A percentile compares a stretch with the other conserved stretches of the same genome.
Conservation (phyloP, 1,284 basidiomycete species). For the Ustilago lituana region DNA sequence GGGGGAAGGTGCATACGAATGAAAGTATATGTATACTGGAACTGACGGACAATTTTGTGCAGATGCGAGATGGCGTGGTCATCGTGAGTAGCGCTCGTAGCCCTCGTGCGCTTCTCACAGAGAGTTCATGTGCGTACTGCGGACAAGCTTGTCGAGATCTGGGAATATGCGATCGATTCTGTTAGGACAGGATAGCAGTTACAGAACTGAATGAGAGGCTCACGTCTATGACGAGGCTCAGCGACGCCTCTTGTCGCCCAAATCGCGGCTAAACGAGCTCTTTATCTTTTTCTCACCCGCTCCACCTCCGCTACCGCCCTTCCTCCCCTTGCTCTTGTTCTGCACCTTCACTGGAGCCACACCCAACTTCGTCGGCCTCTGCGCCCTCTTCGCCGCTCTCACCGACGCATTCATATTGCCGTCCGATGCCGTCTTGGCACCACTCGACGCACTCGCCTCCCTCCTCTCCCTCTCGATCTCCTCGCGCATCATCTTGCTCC, state of each 20-base stretch:
- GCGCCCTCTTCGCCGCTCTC: slow-evolving; percentile 59
- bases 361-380: slow-evolving; percentile 59
- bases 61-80: too few relatives aligned
- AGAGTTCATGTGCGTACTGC: too few relatives aligned
- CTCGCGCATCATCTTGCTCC: slow-evolving; percentile 57
- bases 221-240: too few relatives aligned
- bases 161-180: too few relatives aligned
- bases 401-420: slow-evolving; percentile 49
- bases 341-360: slow-evolving; percentile 29
- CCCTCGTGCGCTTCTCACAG: too few relatives aligned
- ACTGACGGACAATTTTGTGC: too few relatives aligned
- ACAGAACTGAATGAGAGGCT: too few relatives aligned
- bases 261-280: slow-evolving; percentile 45
- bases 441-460: slow-evolving; percentile 14
- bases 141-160: too few relatives aligned
- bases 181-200: too few relatives aligned
- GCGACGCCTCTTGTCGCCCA: slow-evolving; percentile 31
- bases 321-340: slow-evolving; percentile 31
- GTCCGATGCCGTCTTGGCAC: slow-evolving; percentile 18
- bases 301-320: neutral
- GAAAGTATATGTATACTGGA: too few relatives aligned
- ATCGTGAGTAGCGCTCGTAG: too few relatives aligned
- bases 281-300: slow-evolving; percentile 27
- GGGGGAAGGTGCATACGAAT: too few relatives aligned
- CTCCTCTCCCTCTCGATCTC: slow-evolving; percentile 54